These are phyloP conservation scores for Ceriops zippeliana DNA, from an alignment of 345 rosid species.

Conservation along the genomic window DNA sequence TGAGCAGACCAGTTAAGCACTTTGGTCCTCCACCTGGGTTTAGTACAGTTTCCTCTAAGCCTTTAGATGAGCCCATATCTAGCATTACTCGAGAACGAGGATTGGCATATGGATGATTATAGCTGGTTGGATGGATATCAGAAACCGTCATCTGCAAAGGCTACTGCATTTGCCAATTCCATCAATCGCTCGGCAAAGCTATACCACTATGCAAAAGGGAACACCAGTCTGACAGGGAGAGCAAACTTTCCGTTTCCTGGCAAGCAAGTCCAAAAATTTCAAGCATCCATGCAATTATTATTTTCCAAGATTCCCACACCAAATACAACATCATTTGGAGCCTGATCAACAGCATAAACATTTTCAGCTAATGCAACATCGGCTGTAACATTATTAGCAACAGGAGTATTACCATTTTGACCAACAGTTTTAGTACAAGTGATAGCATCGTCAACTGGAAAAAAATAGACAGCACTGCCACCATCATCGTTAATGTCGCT, in stretches of 20 bases:
- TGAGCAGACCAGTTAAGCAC: constrained; percentile 65
- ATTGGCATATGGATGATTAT: constrained; percentile 66
- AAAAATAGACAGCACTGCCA: background rate
- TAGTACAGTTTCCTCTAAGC: constrained; percentile 57
- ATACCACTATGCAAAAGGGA: constrained; percentile 37
- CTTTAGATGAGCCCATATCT: constrained; percentile 38
- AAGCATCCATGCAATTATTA: no score
- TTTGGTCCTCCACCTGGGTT: constrained; percentile 97
- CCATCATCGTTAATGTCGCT: constrained; percentile 2
- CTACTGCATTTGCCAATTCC: constrained; percentile 42
- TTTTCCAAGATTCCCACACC: no score
- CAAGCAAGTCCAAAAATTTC: constrained; percentile 40
- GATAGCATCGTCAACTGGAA: background rate
- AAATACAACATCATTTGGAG: background rate
- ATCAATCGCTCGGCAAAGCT: constrained; percentile 39
- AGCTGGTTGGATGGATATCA: constrained; percentile 98
- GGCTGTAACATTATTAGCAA: background rate
- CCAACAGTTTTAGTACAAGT: background rate
- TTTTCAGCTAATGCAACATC: background rate
- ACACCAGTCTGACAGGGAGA: constrained; percentile 47
- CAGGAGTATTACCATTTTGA: background rate
- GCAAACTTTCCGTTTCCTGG: constrained; percentile 87
- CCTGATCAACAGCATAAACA: background rate
- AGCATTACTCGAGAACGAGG: constrained; percentile 32
- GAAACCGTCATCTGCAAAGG: constrained; percentile 46